Conservation (phyloP, 139 green algal genomes). For the Edaphochlamys debaryana region DNA sequence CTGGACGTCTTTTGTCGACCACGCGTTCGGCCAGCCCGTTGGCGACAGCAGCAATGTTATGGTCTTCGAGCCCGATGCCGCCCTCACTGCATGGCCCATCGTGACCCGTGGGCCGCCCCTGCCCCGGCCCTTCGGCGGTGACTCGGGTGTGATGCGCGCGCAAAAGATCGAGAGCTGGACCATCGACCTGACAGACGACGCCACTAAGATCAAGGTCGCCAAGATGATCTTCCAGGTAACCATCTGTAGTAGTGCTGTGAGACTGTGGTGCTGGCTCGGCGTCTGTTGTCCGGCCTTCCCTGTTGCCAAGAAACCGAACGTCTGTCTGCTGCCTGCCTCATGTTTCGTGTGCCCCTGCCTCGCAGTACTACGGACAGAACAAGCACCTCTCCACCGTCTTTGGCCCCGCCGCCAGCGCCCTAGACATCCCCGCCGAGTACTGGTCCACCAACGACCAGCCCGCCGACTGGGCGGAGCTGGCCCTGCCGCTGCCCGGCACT, state of each 20-base stretch:
- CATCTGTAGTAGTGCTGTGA: not conserved
- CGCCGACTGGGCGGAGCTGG: not conserved
- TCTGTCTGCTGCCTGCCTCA: too few species aligned
- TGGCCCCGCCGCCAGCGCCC: not conserved
- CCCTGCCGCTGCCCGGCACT: not conserved
- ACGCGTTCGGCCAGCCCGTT: not conserved
- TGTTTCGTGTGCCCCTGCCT: too few species aligned
- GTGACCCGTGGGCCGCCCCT: not conserved
- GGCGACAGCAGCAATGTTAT: not conserved
- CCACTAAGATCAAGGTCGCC: not conserved
- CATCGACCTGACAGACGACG: not conserved
- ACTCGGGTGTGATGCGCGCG: too few species aligned
- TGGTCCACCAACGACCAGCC: not conserved
- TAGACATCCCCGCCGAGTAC: not conserved
- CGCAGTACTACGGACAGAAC: not conserved
- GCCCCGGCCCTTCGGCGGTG: too few species aligned
- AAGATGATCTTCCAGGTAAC: not conserved
- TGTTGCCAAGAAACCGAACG: too few species aligned
- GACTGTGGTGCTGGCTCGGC: too few species aligned
- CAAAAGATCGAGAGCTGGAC: too few species aligned
- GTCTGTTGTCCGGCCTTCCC: too few species aligned
- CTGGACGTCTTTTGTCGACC: not conserved
- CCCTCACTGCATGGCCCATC: constrained; percentile 2
- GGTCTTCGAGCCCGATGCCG: not conserved
- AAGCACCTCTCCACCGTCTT: not conserved